Evolutionary conservation across 768 basidiomycete genomes (phyloP).

Genomic region (Harrya chromipes): DNA sequence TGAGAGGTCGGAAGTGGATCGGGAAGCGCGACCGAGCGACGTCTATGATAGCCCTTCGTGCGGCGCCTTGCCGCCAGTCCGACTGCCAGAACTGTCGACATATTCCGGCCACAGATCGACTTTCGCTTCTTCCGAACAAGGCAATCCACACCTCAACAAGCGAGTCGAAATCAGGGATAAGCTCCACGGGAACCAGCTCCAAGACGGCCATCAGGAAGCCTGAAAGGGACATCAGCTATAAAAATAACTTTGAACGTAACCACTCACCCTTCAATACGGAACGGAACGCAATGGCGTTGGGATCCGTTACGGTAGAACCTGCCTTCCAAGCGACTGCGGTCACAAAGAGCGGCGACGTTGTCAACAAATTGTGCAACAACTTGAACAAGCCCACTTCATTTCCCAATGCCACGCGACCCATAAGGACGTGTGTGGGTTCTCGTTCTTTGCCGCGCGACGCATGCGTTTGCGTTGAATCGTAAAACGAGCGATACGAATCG

Average conservation of each 20-base stretch:
- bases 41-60: slow-evolving; percentile 80
- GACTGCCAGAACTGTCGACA: slow-evolving; percentile 81
- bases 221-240: slow-evolving; percentile 29
- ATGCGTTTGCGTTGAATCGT: slow-evolving; percentile 48
- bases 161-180: slow-evolving; percentile 69
- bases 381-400: slow-evolving; percentile 60
- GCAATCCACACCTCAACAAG: slow-evolving; percentile 77
- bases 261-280: slow-evolving; percentile 78
- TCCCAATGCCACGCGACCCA: slow-evolving; percentile 55
- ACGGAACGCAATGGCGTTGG: slow-evolving; percentile 75
- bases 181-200: slow-evolving; percentile 72
- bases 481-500: slow-evolving; percentile 51
- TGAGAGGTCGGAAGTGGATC: slow-evolving; percentile 64
- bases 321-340: slow-evolving; percentile 67
- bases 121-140: slow-evolving; percentile 71
- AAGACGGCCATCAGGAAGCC: slow-evolving; percentile 74
- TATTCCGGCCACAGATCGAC: slow-evolving; percentile 59
- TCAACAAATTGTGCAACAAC: slow-evolving; percentile 55
- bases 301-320: slow-evolving; percentile 66
- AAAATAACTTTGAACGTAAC: background rate
- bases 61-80: slow-evolving; percentile 64
- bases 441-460: slow-evolving; percentile 49
- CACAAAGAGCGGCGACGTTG: slow-evolving; percentile 72
- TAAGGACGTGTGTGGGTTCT: slow-evolving; percentile 53
- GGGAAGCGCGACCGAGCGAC: slow-evolving; percentile 83